A percentile compares a stretch with the other conserved stretches of the same genome.
Conservation (phyloP, 306 rosid genomes). For the Castanea crenata region DNA sequence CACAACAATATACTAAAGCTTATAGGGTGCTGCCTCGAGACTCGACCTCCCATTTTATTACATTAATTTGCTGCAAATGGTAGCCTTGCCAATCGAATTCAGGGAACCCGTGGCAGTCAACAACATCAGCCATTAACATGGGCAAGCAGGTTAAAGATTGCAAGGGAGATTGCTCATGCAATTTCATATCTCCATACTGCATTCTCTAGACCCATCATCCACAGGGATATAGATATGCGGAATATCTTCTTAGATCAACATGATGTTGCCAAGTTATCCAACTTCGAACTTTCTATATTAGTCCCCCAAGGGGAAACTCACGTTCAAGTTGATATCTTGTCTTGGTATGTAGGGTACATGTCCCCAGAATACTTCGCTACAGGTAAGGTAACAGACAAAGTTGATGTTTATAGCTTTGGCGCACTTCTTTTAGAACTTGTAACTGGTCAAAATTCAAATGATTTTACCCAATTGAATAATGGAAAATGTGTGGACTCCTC, state of each 20-base stretch:
- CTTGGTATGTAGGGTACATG: too few relatives aligned
- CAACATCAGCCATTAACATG: not conserved
- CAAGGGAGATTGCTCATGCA: not conserved
- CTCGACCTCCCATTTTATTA: not conserved
- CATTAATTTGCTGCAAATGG: not conserved
- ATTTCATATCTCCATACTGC: not conserved
- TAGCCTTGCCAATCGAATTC: not conserved
- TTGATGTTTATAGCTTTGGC: constrained; percentile 16
- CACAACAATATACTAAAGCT: not conserved
- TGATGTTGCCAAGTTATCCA: not conserved
- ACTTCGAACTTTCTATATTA: constrained; percentile 1
- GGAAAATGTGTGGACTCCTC: not conserved
- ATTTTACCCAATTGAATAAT: too few relatives aligned
- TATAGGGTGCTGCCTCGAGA: not conserved
- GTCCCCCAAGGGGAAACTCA: constrained; percentile 1
- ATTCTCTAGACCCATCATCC: constrained; percentile 2
- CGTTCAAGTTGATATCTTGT: not conserved
- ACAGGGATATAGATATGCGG: not conserved
- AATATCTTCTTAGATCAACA: constrained; percentile 6
- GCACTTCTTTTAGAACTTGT: not conserved
- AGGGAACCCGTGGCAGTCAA: too few relatives aligned
- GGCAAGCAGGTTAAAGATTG: not conserved
- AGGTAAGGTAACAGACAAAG: not conserved
- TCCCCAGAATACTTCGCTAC: not conserved
- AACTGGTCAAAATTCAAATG: not conserved